These are phyloP conservation scores for Hirsutella minnesotensis DNA, from an alignment of 2,329 filamentous ascomycete species.

Conservation along the genomic window DNA sequence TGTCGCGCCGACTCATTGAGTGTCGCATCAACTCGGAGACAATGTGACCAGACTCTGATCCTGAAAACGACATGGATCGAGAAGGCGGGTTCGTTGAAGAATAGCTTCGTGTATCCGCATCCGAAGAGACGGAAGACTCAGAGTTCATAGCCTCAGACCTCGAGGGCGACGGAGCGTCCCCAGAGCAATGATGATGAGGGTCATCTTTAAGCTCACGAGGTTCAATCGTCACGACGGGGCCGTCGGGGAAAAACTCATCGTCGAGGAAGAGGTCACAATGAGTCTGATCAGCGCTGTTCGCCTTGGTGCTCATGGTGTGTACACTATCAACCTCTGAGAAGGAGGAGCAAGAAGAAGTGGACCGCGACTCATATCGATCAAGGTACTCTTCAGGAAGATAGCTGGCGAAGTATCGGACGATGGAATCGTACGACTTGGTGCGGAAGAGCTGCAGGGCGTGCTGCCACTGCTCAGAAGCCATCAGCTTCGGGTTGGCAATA, in stretches of 20 bases:
- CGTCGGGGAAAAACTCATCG: slow-evolving; percentile 20
- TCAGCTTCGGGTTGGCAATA: slow-evolving; percentile 45
- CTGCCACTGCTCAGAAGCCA: slow-evolving; percentile 48
- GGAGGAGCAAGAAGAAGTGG: slow-evolving; percentile 23
- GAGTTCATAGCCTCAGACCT: slow-evolving; percentile 38
- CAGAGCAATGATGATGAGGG: slow-evolving; percentile 7
- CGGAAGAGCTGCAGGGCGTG: slow-evolving; percentile 47
- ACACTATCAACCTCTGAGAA: slow-evolving; percentile 26
- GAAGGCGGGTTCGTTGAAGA: slow-evolving; percentile 26
- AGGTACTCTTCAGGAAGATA: slow-evolving; percentile 41
- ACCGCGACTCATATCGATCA: slow-evolving; percentile 23
- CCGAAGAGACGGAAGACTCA: slow-evolving; percentile 27
- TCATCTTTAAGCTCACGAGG: slow-evolving; percentile 20
- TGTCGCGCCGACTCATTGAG: slow-evolving; percentile 21
- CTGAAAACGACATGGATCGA: slow-evolving; percentile 40
- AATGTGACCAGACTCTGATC: slow-evolving; percentile 32
- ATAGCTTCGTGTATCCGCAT: slow-evolving; percentile 18
- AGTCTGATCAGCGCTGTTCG: slow-evolving; percentile 26
- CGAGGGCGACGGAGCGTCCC: slow-evolving; percentile 25
- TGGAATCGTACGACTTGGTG: slow-evolving; percentile 45
- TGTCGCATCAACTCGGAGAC: slow-evolving; percentile 17
- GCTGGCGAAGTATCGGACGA: slow-evolving; percentile 47
- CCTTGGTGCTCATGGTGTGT: slow-evolving; percentile 23
- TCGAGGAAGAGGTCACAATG: slow-evolving; percentile 28
- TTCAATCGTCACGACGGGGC: slow-evolving; percentile 31